Percentiles rank a stretch among this genome's conserved stretches.
phyloP scores from a whole-genome alignment of 2,329 filamentous ascomycete species.

The Purpureocillium lavendulum region DNA sequence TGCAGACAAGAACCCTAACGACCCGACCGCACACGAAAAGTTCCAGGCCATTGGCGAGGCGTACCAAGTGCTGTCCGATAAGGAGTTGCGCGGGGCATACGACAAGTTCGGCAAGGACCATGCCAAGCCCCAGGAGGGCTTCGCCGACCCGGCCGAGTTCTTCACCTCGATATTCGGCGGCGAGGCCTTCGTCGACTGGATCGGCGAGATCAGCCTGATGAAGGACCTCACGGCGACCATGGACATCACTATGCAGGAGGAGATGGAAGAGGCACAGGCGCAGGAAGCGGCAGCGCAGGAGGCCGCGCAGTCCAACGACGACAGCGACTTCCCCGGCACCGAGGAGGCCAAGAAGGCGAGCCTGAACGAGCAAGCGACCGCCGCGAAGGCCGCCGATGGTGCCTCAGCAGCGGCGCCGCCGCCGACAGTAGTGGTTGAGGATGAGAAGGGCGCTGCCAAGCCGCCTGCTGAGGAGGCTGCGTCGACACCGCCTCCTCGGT shows the following conservation, averaged over 20 bases:
- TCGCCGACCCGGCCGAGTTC: constrained; percentile 94
- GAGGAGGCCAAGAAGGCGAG: constrained; percentile 50
- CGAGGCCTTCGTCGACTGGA: constrained; percentile 91
- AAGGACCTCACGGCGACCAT: constrained; percentile 97
- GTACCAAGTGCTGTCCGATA: constrained; percentile 76
- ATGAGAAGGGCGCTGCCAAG: constrained; percentile 20
- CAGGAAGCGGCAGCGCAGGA: constrained; percentile 38
- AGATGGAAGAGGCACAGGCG: constrained; percentile 42
- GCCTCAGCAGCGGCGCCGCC: constrained; percentile 16
- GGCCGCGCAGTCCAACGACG: constrained; percentile 33
- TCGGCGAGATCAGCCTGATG: constrained; percentile 97
- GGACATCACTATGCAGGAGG: constrained; percentile 90
- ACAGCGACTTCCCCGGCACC: constrained; percentile 48
- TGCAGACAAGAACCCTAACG: constrained; percentile 92
- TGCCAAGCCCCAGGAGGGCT: constrained; percentile 83
- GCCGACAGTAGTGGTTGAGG: constrained; percentile 31
- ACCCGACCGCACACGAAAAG: constrained; percentile 85
- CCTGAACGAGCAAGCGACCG: constrained; percentile 31
- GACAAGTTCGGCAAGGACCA: constrained; percentile 97
- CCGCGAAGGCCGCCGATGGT: constrained; percentile 14
- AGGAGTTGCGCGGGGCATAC: constrained; percentile 81
- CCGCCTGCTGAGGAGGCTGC: constrained; percentile 10
- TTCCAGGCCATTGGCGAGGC: constrained; percentile 81
- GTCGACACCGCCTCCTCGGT: constrained; percentile 21
- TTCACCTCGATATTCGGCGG: constrained; percentile 98